A percentile compares a stretch with the other conserved stretches of the same genome.
Evolutionary conservation across 495 filamentous ascomycete genomes (phyloP).

Genomic region (Friedmanniomyces simplex): DNA sequence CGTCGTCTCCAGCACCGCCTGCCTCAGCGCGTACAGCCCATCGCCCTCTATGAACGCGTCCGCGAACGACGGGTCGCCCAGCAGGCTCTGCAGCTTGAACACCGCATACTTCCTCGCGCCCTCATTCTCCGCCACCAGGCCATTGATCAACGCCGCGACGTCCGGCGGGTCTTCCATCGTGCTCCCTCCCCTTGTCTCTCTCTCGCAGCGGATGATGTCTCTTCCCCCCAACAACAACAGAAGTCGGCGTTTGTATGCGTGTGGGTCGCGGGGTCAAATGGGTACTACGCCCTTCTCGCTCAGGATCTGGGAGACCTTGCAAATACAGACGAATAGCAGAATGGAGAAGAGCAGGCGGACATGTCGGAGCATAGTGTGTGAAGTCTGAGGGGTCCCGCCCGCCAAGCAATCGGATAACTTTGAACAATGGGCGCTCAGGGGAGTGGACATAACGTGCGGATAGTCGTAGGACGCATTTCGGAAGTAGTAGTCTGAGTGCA

Average conservation of each 20-base stretch:
- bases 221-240: no score
- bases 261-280: neutral
- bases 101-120: conserved; percentile 96
- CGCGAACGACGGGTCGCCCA: conserved; percentile 93
- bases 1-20: conserved; percentile 68
- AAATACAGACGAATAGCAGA: conserved; percentile 8
- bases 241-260: no score
- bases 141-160: conserved; percentile 55
- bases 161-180: conserved; percentile 27
- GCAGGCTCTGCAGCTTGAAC: conserved; percentile 89
- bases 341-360: conserved; percentile 5
- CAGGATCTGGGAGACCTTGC: conserved; percentile 10
- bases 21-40: conserved; percentile 67
- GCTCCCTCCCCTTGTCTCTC: neutral
- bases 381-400: neutral
- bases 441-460: neutral
- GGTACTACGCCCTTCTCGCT: conserved; percentile 7
- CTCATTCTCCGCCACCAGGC: conserved; percentile 69
- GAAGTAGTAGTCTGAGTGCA: no score
- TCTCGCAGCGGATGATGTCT: neutral
- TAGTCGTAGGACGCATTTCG: neutral
- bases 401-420: neutral
- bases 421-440: neutral
- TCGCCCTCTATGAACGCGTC: conserved; percentile 90
- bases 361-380: conserved; percentile 2